Base-by-base conservation (phyloP, 495 filamentous ascomycete species). In the Xylaria telfairii region DNA sequence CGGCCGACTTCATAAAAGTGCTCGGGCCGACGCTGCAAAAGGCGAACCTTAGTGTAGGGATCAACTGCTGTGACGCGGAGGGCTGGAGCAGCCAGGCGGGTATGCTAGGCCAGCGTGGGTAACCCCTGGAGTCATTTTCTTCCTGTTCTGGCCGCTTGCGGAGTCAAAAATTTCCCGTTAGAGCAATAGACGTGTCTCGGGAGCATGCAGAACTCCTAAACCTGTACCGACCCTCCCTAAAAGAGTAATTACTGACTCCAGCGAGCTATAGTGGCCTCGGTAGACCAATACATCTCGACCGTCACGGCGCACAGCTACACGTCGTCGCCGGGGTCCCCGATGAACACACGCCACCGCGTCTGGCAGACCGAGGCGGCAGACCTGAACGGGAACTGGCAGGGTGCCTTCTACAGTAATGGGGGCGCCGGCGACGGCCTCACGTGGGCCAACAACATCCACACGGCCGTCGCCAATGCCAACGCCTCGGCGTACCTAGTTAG, bases 351-450 rank as follows among this genome's bases (percentile, higher is more conserved):
- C 10, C 79, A 74, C 15, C 73, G 73, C 57, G 74, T 80, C 7
- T 89, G 87, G 87, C 74, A 83, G 75, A 89, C 86, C 5, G 87
- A 89, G 71, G 84, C 83, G 28, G 83, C 81, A 2, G 85, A 88
- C 68, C 76, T 84, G 17, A 76, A 83, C 46, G 81, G 80, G 34
- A 78, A 75, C 8, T 87, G 81, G 79, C 79, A 77, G 41, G 74
- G 78, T 7, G 75, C 78, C 1, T 88, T 84, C 80, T 84, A 84
- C 67, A 64, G 71, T 26, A 76, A 59, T 64, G 85, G 85, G 37
- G 81, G 76, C 28, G 72, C 76, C 3, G 80, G 79, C 12, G 86
- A 88, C 60, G 87, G 86, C 13, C 65, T 82, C 60, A 83, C 83
- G 7, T 88, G 86, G 86, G 87, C 87, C 0, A 84, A 83, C 41